Conservation (phyloP, 768 basidiomycete genomes). For the Russula olivacea region DNA sequence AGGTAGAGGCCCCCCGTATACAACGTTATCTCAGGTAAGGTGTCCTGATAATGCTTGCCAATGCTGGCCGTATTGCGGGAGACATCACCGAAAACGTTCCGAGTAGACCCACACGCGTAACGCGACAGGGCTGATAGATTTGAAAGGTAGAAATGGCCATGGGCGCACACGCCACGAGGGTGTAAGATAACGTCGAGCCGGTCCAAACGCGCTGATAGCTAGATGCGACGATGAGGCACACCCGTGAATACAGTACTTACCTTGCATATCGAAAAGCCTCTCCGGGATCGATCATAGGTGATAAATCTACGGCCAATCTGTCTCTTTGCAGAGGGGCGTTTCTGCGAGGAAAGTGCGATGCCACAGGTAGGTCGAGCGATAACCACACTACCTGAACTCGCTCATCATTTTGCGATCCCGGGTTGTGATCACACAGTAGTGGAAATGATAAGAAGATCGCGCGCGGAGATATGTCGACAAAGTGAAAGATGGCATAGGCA, state of each 20-base stretch:
- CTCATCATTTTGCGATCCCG: constrained; percentile 3
- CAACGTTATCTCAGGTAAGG: not conserved
- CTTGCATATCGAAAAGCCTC: not conserved
- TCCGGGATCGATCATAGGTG: not conserved
- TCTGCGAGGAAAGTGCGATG: constrained; percentile 3
- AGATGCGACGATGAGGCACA: not conserved
- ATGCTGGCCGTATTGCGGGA: not conserved
- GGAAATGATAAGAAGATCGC: not conserved
- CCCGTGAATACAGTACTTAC: not conserved
- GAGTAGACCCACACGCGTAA: not conserved
- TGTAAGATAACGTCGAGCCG: not conserved
- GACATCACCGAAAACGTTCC: not conserved
- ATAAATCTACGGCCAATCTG: not conserved
- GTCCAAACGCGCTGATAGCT: not conserved
- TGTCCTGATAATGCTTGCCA: not conserved
- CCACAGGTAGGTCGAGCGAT: not conserved
- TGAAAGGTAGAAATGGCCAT: not conserved
- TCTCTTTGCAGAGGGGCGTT: not conserved
- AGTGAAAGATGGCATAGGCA: constrained; percentile 2
- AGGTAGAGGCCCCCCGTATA: not conserved
- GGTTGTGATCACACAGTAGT: not conserved
- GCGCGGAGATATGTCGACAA: constrained; percentile 10
- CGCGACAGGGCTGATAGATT: not conserved
- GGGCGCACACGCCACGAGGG: not conserved
- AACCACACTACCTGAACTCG: not conserved